These are phyloP conservation scores for Coccinonectria pachysandricola DNA, from an alignment of 2,329 filamentous ascomycete genomes.

Conservation along the genomic window DNA sequence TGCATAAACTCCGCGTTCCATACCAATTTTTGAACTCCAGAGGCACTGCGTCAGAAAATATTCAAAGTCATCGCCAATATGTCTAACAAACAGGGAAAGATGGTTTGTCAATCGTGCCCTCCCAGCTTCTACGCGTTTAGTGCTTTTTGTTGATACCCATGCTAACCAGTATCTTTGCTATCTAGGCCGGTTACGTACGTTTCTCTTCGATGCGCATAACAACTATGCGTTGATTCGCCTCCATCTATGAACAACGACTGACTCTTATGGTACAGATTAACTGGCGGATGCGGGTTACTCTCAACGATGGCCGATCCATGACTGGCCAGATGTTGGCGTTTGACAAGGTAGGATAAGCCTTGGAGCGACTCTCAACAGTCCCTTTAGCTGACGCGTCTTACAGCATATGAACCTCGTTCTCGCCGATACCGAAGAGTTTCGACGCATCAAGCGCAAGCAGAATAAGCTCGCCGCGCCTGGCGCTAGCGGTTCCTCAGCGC, in stretches of 20 bases:
- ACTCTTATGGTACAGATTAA: conserved; percentile 61
- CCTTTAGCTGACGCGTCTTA: too few relatives aligned
- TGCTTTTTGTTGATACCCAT: conserved; percentile 36
- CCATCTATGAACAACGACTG: conserved; percentile 8
- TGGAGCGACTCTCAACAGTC: too few relatives aligned
- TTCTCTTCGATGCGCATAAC: conserved; percentile 10
- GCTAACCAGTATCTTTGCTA: conserved; percentile 44
- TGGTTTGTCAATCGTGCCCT: conserved; percentile 58
- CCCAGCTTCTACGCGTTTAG: conserved; percentile 11
- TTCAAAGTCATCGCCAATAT: conserved; percentile 21
- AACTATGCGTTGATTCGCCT: background rate
- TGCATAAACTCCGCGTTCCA: conserved; percentile 29
- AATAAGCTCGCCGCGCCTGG: conserved; percentile 59
- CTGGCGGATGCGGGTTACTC: conserved; percentile 95
- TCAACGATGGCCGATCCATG: conserved; percentile 93
- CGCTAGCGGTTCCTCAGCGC: conserved; percentile 48
- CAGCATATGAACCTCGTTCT: conserved; percentile 99
- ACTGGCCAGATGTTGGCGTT: conserved; percentile 97
- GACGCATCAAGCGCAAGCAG: conserved; percentile 77
- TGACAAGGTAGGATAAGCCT: conserved; percentile 91
- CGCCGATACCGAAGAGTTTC: conserved; percentile 96
- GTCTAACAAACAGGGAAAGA: conserved; percentile 89
- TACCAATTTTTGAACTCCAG: conserved; percentile 33
- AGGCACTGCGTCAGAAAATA: conserved; percentile 23
- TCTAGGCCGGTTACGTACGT: conserved; percentile 63